These are phyloP conservation scores for Adansonia digitata DNA, from an alignment of 345 rosid species.

Conservation along the genomic window DNA sequence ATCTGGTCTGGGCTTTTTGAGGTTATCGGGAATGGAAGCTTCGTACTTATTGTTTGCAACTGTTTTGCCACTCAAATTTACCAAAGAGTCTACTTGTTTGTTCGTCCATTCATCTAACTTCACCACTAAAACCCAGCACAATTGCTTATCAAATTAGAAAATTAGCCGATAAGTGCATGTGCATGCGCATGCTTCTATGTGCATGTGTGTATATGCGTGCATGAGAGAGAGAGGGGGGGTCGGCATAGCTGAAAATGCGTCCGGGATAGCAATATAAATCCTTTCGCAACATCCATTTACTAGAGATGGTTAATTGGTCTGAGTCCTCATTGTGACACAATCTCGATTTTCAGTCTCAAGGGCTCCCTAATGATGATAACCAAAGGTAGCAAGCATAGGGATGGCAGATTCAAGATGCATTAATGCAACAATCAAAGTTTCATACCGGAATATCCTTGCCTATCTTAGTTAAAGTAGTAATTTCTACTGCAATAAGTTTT, in stretches of 20 bases:
- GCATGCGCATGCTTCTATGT: not conserved
- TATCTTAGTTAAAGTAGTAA: not conserved
- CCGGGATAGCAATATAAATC: too few species aligned
- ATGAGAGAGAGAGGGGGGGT: too few species aligned
- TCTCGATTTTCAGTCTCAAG: not conserved
- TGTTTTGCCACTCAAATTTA: slow-evolving; percentile 67
- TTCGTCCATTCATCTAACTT: slow-evolving; percentile 97
- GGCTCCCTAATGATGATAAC: not conserved
- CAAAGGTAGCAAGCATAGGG: not conserved
- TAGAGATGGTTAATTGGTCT: not conserved
- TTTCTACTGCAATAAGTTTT: not conserved
- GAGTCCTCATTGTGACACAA: not conserved
- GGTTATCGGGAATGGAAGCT: slow-evolving; percentile 56
- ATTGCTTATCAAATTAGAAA: slow-evolving; percentile 12
- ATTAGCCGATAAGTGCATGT: not conserved
- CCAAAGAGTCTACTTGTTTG: slow-evolving; percentile 64
- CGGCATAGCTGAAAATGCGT: too few species aligned
- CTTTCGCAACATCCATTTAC: too few species aligned
- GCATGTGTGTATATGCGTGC: too few species aligned
- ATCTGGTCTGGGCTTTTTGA: slow-evolving; percentile 75
- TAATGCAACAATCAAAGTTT: not conserved
- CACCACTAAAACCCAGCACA: slow-evolving; percentile 72
- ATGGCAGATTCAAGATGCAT: not conserved
- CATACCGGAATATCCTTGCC: not conserved
- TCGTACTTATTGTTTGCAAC: slow-evolving; percentile 72